Evolutionary conservation across 2,329 filamentous ascomycete genomes (phyloP), one percentile per base, ranked within the genome.

Genomic region (Talaromyces albobiverticillius): DNA sequence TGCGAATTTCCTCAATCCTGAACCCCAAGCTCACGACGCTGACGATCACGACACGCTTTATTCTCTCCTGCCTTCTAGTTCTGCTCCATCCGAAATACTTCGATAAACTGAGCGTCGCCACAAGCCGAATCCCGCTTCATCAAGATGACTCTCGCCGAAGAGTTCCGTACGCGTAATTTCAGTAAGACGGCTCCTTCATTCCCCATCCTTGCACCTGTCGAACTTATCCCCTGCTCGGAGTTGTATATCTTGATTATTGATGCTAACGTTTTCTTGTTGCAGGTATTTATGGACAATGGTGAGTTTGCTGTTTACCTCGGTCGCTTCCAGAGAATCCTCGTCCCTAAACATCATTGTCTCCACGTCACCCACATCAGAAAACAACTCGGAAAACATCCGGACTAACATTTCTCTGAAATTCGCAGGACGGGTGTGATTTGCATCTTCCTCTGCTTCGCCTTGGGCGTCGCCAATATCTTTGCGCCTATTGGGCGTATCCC

Each of bases 211-310:
- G 14, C 25, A 16, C 4, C n/a, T 20, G 57, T 18, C n/a, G 18
- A n/a, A 26, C 3, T 18, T 18, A n/a, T n/a, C n/a, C n/a, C n/a
- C n/a, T n/a, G n/a, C n/a, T n/a, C n/a, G n/a, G n/a, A n/a, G n/a
- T n/a, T n/a, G n/a, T n/a, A n/a, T n/a, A n/a, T n/a, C n/a, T n/a
- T n/a, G n/a, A n/a, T n/a, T n/a, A n/a, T n/a, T n/a, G n/a, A n/a
- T 29, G 23, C 51, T 58, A 46, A 58, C 36, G 3, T 18, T 42
- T 16, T n/a, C 46, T 55, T 60, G 64, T n/a, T 59, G 16, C 26
- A 86, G 83, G 83, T 73, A 86, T 86, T 70, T 86, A 86, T 69
- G 83, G 82, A 63, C 83, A 86, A 83, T 86, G 83, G 83, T 86
- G 67, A 72, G 80, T 79, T 53, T 13, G 32, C 14, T 25, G 5